phyloP scores from a whole-genome alignment of 768 basidiomycete genomes.

The Pulveroboletus frians region DNA sequence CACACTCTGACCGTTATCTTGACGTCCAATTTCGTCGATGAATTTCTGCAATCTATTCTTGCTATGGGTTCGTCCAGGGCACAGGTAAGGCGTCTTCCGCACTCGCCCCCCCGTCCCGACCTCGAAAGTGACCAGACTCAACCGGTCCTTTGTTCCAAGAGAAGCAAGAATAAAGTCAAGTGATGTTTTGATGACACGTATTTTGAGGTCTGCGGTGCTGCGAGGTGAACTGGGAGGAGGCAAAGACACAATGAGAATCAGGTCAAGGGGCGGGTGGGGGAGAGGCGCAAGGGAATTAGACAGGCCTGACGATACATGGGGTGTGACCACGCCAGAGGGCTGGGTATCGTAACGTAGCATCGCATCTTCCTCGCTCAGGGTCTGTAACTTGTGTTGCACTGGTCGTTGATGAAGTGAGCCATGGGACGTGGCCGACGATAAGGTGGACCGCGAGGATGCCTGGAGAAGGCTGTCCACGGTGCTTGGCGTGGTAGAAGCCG shows the following conservation, averaged over 20 bases:
- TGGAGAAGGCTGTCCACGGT: constrained; percentile 62
- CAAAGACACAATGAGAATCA: constrained; percentile 87
- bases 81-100: constrained; percentile 91
- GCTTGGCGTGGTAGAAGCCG: constrained; percentile 53
- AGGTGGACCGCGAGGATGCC: constrained; percentile 59
- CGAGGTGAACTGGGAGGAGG: constrained; percentile 68
- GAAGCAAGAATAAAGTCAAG: constrained; percentile 83
- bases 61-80: constrained; percentile 62
- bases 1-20: constrained; percentile 39
- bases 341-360: constrained; percentile 50
- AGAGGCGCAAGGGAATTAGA: constrained; percentile 79
- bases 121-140: constrained; percentile 91
- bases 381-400: constrained; percentile 46
- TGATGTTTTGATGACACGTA: constrained; percentile 83
- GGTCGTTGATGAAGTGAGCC: constrained; percentile 42
- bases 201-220: constrained; percentile 79
- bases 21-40: constrained; percentile 59
- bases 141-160: constrained; percentile 69
- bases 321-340: constrained; percentile 53
- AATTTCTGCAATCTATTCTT: constrained; percentile 68
- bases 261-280: constrained; percentile 82
- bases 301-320: constrained; percentile 67
- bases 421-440: constrained; percentile 72
- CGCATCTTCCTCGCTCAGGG: constrained; percentile 71
- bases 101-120: constrained; percentile 78